Evolutionary conservation across 768 basidiomycete genomes (phyloP).

Genomic region (Lactarius deliciosus): DNA sequence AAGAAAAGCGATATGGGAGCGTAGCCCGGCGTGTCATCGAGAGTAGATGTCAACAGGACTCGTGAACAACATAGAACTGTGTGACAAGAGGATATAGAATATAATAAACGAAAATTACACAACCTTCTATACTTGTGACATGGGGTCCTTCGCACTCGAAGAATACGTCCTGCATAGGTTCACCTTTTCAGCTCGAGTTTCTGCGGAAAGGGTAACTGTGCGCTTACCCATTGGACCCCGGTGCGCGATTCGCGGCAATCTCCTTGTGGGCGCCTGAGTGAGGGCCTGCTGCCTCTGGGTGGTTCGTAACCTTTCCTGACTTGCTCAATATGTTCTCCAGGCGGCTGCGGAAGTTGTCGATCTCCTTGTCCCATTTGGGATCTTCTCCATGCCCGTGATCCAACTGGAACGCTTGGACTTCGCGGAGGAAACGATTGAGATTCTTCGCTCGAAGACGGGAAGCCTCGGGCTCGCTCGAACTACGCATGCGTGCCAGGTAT

Average conservation of each 20-base stretch:
- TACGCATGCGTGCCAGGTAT: constrained; percentile 67
- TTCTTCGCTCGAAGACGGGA: constrained; percentile 56
- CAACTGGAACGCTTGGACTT: constrained; percentile 54
- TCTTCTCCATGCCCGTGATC: constrained; percentile 29
- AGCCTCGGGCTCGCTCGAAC: constrained; percentile 67
- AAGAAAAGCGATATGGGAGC: background rate
- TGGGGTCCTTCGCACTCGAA: too few species aligned
- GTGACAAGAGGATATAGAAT: background rate
- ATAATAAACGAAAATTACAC: too few species aligned
- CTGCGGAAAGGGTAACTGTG: background rate
- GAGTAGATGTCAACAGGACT: background rate
- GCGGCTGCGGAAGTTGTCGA: constrained; percentile 40
- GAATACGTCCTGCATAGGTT: too few species aligned
- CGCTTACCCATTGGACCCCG: constrained; percentile 2
- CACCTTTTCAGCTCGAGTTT: too few species aligned
- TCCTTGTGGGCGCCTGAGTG: background rate
- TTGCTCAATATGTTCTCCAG: constrained; percentile 53
- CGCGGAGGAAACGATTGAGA: constrained; percentile 65
- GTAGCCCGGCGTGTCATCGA: background rate
- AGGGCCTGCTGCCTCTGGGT: background rate
- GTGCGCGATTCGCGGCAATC: too few species aligned
- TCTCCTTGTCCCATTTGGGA: constrained; percentile 21
- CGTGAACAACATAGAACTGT: background rate
- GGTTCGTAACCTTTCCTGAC: constrained; percentile 23
- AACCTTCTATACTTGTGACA: too few species aligned